Base-by-base conservation (phyloP, 495 filamentous ascomycete species). In the Talaromyces proteolyticus region DNA sequence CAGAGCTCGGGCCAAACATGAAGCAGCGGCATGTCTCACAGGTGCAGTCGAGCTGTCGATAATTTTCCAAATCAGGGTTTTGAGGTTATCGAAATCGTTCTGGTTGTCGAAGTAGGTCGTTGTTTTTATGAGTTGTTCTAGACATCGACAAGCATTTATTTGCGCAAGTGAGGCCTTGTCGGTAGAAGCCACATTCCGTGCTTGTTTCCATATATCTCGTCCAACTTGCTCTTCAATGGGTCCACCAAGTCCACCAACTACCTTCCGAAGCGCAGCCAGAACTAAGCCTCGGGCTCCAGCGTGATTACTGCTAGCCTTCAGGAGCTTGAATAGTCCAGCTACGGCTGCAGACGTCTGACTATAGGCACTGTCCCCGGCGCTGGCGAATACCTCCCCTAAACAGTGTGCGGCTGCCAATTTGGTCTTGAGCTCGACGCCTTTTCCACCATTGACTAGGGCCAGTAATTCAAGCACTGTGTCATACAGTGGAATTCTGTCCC, bases 361-460 rank as follows among this genome's bases (percentile, higher is more conserved):
- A 65, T 95, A 89, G 17, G 90, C 93, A 66, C 93, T 96, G 63
- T 96, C 92, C 23, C 93, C 93, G 6, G 93, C 93, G 14, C 84
- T 78, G 40, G 82, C 87, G 63, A 90, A 96, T 21, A 96, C 79
- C 63, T 91, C 88, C 26, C 93, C 93, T 52, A 99, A 57, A 62
- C 91, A 96, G 59, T 87, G 78, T 26, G 87, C 88, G 12, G 92
- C 92, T 2, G 91, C 92, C 79, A 95, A 90, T 63, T 87, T 91
- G 17, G 73, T 75, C 57, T 74, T 76, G 3, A 86, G 42, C 47
- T 96, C 93, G 47, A 79, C 86, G 21, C 74, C 74, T 64, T 96
- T 99, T 17, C 87, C 81, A 19, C 78, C 76, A 59, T 85, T 85
- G 38, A 94, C 60, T 38, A 96, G 82, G 14, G 68, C 80, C 3